Evolutionary conservation across 441 rosid genomes (phyloP), one percentile per base, ranked within the genome.

Genomic region (Macaranga tanarius): DNA sequence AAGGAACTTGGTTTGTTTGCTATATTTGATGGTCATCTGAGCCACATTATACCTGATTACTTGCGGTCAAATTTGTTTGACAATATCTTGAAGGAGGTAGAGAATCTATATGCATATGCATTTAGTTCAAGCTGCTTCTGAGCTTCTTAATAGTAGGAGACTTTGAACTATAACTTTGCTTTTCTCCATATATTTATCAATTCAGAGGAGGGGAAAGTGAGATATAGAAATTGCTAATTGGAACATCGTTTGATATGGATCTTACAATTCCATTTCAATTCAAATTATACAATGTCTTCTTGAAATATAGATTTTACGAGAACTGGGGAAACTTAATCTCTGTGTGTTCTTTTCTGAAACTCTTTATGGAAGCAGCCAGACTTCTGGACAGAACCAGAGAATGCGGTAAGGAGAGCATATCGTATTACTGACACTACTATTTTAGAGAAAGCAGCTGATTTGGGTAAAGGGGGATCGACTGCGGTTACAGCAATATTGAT

Each of bases 1-100:
- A 80, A 83, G 48, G 99, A 94, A 79, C 95, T 94, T 57, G 97
- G 99, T 19, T 81, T 94, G n/a, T 94, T 94, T 71, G 99, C 97
- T 2, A 94, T 92, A 79, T 92, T 84, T 66, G 99, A 92, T 59
- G 99, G 99, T 51, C 99, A 94, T 77, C 77, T 92, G 17, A 89
- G 99, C 86, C 89, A 88, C 52, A 79, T 81, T 47, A 83, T 92
- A 64, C 98, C 97, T 15, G 91, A 88, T 81, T 94, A 88, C 78
- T 77, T 94, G 73, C 81, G 82, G 45, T 45, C 86, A 0, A 87
- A 94, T 86, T 85, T 94, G 82, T 92, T 94, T 59, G 89, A 90
- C 47, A 92, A 85, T 67, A 94, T 94, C 76, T 79, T 94, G 69
- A 87, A 87, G 13, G 95, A 93, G 98, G 96, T 90, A 73, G 76